phyloP scores from a whole-genome alignment of 2,329 filamentous ascomycete genomes.

The Xylariaceae sp. region DNA sequence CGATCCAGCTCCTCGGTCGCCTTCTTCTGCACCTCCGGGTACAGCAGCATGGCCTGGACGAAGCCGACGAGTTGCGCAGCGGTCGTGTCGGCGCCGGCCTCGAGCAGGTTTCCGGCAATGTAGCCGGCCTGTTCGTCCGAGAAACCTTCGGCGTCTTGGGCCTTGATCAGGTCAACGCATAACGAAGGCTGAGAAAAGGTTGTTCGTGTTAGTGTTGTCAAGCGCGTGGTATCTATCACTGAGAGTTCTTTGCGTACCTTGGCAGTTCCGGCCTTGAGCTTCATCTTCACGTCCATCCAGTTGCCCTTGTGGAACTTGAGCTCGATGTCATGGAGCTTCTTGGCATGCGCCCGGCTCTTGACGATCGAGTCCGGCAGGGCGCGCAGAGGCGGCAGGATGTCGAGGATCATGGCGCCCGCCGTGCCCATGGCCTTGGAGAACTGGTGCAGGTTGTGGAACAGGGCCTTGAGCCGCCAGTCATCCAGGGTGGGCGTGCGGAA shows the following conservation, averaged over 20 bases:
- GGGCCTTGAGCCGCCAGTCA: constrained; percentile 30
- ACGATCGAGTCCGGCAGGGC: constrained; percentile 15
- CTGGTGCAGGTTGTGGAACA: constrained; percentile 21
- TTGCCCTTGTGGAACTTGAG: constrained; percentile 17
- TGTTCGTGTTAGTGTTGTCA: too few species aligned
- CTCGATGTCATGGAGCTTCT: constrained; percentile 18
- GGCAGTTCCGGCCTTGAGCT: constrained; percentile 20
- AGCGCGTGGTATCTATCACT: too few species aligned
- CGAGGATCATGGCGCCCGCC: constrained; percentile 17
- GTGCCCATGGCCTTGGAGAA: constrained; percentile 22
- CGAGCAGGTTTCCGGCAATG: constrained; percentile 26
- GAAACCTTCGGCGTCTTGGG: constrained; percentile 30
- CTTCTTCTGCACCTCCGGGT: constrained; percentile 31
- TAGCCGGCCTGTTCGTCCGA: constrained; percentile 33
- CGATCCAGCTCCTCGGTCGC: constrained; percentile 33
- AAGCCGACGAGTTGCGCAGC: constrained; percentile 38
- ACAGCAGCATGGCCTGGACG: constrained; percentile 38
- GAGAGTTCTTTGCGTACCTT: too few species aligned
- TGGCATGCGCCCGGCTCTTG: constrained; percentile 13
- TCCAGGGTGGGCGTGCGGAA: constrained; percentile 35
- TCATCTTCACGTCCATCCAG: constrained; percentile 21
- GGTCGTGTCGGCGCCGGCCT: constrained; percentile 38
- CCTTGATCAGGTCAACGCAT: constrained; percentile 23
- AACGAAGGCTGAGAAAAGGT: constrained; percentile 31
- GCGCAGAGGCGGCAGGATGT: constrained; percentile 19